Evolutionary conservation across 345 rosid species (phyloP).

Genomic region (Rhizophora apiculata): DNA sequence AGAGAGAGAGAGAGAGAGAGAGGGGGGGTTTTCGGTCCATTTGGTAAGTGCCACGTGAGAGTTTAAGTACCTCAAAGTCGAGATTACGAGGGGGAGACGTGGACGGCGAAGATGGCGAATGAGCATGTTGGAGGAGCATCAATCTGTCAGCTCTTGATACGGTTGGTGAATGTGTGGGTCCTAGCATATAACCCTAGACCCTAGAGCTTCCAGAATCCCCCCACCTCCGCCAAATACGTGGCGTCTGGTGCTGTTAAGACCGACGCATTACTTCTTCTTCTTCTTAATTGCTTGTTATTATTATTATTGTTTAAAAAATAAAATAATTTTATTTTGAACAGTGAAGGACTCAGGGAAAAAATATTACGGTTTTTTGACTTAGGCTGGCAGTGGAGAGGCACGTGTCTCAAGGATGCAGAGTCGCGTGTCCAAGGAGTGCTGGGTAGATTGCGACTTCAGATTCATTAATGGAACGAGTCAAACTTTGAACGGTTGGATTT

Average conservation of each 20-base stretch:
- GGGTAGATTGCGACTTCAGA: too few species aligned
- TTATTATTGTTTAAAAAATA: too few species aligned
- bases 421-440: neutral
- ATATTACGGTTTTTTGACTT: neutral
- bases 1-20: neutral
- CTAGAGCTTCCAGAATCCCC: neutral
- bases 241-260: conserved; percentile 16
- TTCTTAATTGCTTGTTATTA: neutral
- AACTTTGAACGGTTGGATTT: too few species aligned
- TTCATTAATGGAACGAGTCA: too few species aligned
- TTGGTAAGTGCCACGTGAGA: conserved; percentile 39
- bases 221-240: conserved; percentile 23
- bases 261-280: too few species aligned
- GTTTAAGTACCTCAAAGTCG: conserved; percentile 8
- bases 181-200: conserved; percentile 14
- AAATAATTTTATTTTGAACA: neutral
- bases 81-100: conserved; percentile 13
- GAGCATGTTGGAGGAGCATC: conserved; percentile 39
- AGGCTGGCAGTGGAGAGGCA: conserved; percentile 4
- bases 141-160: conserved; percentile 22
- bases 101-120: conserved; percentile 19
- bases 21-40: neutral
- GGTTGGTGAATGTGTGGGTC: conserved; percentile 12
- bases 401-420: conserved; percentile 10
- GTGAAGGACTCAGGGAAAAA: too few species aligned